These are phyloP conservation scores for Apiospora malaysiana DNA, from an alignment of 2,329 filamentous ascomycete genomes.

Conservation along the genomic window DNA sequence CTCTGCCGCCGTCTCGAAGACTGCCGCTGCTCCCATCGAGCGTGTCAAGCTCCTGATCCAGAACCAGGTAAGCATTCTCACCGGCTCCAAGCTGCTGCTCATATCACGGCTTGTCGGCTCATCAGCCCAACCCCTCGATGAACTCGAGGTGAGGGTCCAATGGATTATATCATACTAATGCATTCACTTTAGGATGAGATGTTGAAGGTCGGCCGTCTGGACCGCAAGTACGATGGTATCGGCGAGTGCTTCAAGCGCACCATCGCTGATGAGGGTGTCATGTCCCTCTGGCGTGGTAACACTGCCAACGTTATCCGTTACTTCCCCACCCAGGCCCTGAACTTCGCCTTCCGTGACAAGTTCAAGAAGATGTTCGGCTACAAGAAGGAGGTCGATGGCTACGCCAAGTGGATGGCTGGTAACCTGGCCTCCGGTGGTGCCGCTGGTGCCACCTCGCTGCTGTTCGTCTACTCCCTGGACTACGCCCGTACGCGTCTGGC, in stretches of 20 bases:
- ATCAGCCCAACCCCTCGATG: background rate
- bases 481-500: conserved; percentile 99
- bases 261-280: conserved; percentile 86
- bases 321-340: conserved; percentile 99
- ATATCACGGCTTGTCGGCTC: background rate
- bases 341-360: conserved; percentile 99
- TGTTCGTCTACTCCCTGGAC: conserved; percentile 99
- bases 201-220: conserved; percentile 97
- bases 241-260: conserved; percentile 95
- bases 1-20: conserved; percentile 99
- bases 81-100: background rate
- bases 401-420: conserved; percentile 98
- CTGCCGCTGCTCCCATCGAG: conserved; percentile 99
- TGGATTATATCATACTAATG: background rate
- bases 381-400: conserved; percentile 99
- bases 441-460: conserved; percentile 98
- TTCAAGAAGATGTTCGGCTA: conserved; percentile 99
- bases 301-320: conserved; percentile 99
- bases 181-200: conserved; percentile 87
- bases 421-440: conserved; percentile 99
- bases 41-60: conserved; percentile 99
- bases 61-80: conserved; percentile 82
- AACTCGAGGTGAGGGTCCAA: background rate
- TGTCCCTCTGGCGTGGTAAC: conserved; percentile 99
- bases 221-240: conserved; percentile 96